phyloP scores from a whole-genome alignment of 441 rosid genomes.

The Biscutella laevigata region DNA sequence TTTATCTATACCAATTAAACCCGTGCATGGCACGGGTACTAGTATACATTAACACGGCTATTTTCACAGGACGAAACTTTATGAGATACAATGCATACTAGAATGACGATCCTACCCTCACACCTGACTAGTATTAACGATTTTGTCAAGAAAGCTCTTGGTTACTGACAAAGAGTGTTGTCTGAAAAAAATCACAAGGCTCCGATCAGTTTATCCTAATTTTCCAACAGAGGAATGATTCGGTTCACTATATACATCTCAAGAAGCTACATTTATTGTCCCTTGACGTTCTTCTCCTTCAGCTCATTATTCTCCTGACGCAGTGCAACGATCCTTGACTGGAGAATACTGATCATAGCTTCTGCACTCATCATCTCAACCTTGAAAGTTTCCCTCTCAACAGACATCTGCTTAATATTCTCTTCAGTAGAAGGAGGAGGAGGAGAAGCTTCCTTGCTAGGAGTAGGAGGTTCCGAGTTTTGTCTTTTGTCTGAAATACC shows the following conservation, averaged over 20 bases:
- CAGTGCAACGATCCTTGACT: slow-evolving; percentile 50
- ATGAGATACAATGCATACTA: neutral
- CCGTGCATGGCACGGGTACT: too few species aligned
- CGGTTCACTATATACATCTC: slow-evolving; percentile 12
- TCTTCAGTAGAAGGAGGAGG: slow-evolving; percentile 27
- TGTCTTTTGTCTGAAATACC: slow-evolving; percentile 34
- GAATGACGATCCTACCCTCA: slow-evolving; percentile 9
- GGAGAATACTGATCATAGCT: slow-evolving; percentile 72
- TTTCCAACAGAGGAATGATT: slow-evolving; percentile 20
- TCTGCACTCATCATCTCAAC: slow-evolving; percentile 79
- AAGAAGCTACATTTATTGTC: slow-evolving; percentile 6
- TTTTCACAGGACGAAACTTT: too few species aligned
- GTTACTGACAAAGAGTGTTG: neutral
- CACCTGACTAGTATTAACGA: neutral
- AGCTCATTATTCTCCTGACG: slow-evolving; percentile 65
- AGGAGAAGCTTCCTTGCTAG: slow-evolving; percentile 42
- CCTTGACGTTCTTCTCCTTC: slow-evolving; percentile 33
- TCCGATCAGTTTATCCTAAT: slow-evolving; percentile 13
- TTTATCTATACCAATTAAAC: too few species aligned
- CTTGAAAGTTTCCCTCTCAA: slow-evolving; percentile 65
- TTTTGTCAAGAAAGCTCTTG: neutral
- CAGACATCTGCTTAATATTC: slow-evolving; percentile 44
- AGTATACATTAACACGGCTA: too few species aligned
- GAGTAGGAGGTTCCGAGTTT: slow-evolving; percentile 1
- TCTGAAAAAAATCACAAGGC: neutral